Evolutionary conservation across 805 yeast genomes (phyloP).

Genomic region (Suhomyces kilbournensis): DNA sequence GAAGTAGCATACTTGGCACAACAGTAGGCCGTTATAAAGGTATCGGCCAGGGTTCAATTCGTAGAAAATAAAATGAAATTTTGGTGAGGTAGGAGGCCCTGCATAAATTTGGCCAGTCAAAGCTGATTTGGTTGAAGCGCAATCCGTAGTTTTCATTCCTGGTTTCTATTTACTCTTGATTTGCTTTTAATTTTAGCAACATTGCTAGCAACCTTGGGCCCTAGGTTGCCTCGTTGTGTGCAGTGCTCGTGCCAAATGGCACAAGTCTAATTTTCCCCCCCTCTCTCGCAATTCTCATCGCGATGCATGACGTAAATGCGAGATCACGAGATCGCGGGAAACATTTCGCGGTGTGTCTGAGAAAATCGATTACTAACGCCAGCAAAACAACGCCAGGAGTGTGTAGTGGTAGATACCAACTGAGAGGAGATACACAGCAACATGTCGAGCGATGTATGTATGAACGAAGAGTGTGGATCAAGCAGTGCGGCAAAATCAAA

Average conservation of each 20-base stretch:
- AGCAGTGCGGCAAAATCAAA: background rate
- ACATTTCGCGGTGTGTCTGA: background rate
- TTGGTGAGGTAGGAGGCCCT: background rate
- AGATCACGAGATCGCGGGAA: constrained; percentile 2
- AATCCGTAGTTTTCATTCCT: background rate
- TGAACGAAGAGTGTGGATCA: background rate
- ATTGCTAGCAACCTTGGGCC: background rate
- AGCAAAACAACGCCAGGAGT: background rate
- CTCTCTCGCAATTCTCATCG: background rate
- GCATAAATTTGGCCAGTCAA: background rate
- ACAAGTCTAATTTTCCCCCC: background rate
- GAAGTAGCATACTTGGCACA: background rate
- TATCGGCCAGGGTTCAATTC: background rate
- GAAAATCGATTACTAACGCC: background rate
- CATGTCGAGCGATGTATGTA: constrained; percentile 13
- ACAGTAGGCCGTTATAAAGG: background rate
- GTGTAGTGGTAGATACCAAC: background rate
- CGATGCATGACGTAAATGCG: constrained; percentile 3
- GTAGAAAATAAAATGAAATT: background rate
- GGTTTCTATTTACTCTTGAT: background rate
- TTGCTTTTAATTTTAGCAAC: background rate
- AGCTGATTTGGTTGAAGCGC: background rate
- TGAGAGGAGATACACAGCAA: background rate
- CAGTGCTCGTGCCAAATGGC: background rate
- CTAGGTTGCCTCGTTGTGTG: background rate